Base-by-base conservation (phyloP, 768 basidiomycete genomes). In the Tulasnella sp. region DNA sequence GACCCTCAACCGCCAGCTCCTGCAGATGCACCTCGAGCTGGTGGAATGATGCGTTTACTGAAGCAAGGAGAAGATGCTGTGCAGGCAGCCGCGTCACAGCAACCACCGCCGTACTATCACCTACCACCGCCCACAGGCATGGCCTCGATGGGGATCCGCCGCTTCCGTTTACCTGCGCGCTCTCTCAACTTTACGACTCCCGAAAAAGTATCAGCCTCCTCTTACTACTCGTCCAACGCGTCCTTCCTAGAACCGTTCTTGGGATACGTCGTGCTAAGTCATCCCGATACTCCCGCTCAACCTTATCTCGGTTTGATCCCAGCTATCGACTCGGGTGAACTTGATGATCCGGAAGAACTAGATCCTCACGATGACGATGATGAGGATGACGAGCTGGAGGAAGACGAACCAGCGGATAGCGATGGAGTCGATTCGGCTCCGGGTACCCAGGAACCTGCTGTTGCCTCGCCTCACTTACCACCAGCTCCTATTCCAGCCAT, bases 251-350 rank as follows among this genome's bases (percentile, higher is more conserved):
- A 70, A n/a, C 77, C 71, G 16, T 70, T 77, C 71, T 32, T 73
- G 29, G 77, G 67, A 40, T 77, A 77, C 39, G 71, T 77, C 77
- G 44, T 77, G 37, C 70, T 77, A 16, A 51, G 71, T 42, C 77
- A 77, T 16, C 77, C 77, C 15, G 77, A 77, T 18, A 51, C 39
- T 40, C 77, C 70, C 10, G n/a, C 69, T 23, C 42, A 44, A n/a
- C 77, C 70, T 16, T 57, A 77, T 44, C 77, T 77, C 18, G 77
- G 77, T 6, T 23, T 77, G 26, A 70, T 77, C 26, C 77, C 77
- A 10, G 69, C 71, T 7, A 70, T 77, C 69, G 71, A 77, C 35
- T 39, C 18, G 6, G 39, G 42, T 5, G 71, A 72, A 26, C 71
- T 46, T 26, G 71, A 72, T 15, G 71, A 29, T 29, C 39, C 44